Conservation (phyloP, 768 basidiomycete species). For the Suillus cothurnatus region DNA sequence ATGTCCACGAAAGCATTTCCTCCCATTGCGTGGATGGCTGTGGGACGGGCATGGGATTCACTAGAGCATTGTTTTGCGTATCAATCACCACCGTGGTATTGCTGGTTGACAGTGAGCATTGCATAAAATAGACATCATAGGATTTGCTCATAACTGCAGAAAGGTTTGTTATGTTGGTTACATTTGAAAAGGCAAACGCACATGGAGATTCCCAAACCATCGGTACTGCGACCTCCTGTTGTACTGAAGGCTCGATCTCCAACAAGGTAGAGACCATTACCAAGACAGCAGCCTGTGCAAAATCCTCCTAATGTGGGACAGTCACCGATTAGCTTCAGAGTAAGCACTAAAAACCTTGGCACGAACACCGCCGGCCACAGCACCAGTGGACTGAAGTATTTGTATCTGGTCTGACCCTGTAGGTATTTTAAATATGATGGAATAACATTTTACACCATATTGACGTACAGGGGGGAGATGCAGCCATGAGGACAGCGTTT, state of each 20-base stretch:
- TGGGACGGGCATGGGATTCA: not conserved
- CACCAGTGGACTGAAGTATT: not conserved
- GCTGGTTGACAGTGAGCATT: not conserved
- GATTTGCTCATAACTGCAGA: accelerated
- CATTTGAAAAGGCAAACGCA: not conserved
- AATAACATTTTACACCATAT: not conserved
- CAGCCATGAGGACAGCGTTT: too few relatives aligned
- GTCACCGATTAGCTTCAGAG: too few relatives aligned
- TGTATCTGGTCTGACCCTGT: not conserved
- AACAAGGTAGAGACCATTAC: not conserved
- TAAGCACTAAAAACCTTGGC: too few relatives aligned
- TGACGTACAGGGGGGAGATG: not conserved
- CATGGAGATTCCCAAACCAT: not conserved
- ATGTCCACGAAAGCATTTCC: not conserved
- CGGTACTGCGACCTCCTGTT: not conserved
- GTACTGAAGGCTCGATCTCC: not conserved
- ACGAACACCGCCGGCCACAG: accelerated
- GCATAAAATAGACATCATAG: not conserved
- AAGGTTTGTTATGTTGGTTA: not conserved
- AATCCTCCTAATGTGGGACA: too few relatives aligned
- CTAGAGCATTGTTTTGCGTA: not conserved
- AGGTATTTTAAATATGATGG: not conserved
- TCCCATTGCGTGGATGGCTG: not conserved
- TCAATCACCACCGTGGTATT: not conserved
- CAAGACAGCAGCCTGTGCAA: not conserved